phyloP scores from a whole-genome alignment of 306 rosid species.

The Albizia julibrissin region DNA sequence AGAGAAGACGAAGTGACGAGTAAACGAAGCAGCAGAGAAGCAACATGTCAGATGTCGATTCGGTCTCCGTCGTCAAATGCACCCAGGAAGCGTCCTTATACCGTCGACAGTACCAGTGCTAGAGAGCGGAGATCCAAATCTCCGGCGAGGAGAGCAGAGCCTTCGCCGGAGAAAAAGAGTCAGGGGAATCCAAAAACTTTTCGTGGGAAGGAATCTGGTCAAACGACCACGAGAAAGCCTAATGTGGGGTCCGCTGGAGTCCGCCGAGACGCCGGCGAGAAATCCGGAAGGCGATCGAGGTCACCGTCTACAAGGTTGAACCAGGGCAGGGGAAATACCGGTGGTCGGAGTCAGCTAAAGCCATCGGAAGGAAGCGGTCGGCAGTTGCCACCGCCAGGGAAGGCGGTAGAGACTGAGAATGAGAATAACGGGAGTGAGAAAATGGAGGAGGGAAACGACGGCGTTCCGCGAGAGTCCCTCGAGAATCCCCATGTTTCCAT shows the following conservation, averaged over 20 bases:
- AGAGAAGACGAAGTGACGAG: conserved; percentile 82
- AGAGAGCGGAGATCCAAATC: conserved; percentile 48
- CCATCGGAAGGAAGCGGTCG: conserved; percentile 33
- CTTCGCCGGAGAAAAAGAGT: conserved; percentile 43
- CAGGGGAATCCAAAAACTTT: conserved; percentile 31
- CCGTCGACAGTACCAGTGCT: conserved; percentile 37
- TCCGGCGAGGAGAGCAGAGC: conserved; percentile 45
- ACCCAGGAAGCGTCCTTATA: conserved; percentile 53
- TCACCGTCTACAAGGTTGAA: conserved; percentile 59
- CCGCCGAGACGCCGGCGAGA: conserved; percentile 47
- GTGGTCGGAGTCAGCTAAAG: conserved; percentile 41
- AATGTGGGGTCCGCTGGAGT: conserved; percentile 29
- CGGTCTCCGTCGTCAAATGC: conserved; percentile 25
- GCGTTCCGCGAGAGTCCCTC: conserved; percentile 50
- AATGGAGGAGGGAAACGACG: conserved; percentile 36
- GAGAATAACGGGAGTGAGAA: conserved; percentile 4
- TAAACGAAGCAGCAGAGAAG: conserved; percentile 48
- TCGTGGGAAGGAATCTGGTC: conserved; percentile 47
- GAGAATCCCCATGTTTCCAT: conserved; percentile 76
- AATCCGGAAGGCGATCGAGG: conserved; percentile 50
- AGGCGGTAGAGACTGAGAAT: conserved; percentile 20
- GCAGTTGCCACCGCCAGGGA: conserved; percentile 9
- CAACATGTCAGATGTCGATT: conserved; percentile 39
- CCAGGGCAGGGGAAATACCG: conserved; percentile 21
- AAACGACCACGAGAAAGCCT: conserved; percentile 34